Conservation (phyloP, 192 early-diverging fungal species). For the Spizellomyces sp. region DNA sequence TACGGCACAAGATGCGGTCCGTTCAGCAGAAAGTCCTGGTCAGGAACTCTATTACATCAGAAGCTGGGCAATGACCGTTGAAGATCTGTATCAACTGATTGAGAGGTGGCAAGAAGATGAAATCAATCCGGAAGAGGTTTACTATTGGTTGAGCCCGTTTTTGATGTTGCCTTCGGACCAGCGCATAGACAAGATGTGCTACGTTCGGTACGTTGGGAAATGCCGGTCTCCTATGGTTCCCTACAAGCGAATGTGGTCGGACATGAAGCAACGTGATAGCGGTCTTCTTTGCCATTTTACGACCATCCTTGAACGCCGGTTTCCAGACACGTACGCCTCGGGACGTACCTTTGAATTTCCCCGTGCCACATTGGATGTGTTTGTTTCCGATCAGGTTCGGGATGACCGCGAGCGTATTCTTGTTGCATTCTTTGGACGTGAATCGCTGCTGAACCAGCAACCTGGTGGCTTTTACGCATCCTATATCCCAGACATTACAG, state of each 20-base stretch:
- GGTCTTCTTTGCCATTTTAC: conserved; percentile 14
- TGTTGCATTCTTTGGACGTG: conserved; percentile 11
- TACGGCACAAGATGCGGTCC: background rate
- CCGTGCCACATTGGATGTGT: background rate
- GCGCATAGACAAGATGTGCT: background rate
- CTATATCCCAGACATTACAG: background rate
- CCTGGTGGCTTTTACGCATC: conserved; percentile 14
- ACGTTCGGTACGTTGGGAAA: conserved; percentile 23
- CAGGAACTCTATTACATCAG: conserved; percentile 2
- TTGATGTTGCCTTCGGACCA: background rate
- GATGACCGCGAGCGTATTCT: conserved; percentile 17
- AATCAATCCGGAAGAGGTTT: conserved; percentile 1
- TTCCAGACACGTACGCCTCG: conserved; percentile 8
- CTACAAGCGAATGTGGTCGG: background rate
- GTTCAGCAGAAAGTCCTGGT: background rate
- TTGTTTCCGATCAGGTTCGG: background rate
- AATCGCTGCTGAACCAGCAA: conserved; percentile 12
- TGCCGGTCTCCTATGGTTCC: conserved; percentile 5
- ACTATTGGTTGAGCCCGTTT: conserved; percentile 1
- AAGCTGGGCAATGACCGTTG: conserved; percentile 8
- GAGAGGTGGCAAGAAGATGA: conserved; percentile 15
- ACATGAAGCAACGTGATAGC: conserved; percentile 1
- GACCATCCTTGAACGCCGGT: background rate
- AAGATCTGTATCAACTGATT: conserved; percentile 12
- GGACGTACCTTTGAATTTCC: background rate